These are phyloP conservation scores for Glycyrrhiza uralensis DNA, from an alignment of 306 rosid species.

Conservation along the genomic window DNA sequence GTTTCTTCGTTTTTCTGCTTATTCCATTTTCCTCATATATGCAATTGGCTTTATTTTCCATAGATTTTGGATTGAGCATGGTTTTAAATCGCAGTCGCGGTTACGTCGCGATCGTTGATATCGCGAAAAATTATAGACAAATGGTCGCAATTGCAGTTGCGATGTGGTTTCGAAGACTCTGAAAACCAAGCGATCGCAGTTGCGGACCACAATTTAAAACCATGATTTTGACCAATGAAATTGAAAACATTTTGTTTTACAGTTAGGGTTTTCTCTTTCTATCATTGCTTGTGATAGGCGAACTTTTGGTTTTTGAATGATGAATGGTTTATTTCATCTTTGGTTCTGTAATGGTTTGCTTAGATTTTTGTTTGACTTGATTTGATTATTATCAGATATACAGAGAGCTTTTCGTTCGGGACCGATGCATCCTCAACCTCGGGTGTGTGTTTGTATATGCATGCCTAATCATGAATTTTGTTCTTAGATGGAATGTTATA, in stretches of 20 bases:
- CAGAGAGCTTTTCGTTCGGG: conserved; percentile 89
- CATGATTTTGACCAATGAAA: not conserved
- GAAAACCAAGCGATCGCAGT: too few relatives aligned
- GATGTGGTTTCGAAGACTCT: too few relatives aligned
- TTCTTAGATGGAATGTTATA: conserved; percentile 8
- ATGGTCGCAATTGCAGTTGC: too few relatives aligned
- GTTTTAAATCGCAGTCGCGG: too few relatives aligned
- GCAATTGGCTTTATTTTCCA: not conserved
- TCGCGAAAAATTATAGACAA: too few relatives aligned
- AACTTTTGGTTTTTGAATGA: not conserved
- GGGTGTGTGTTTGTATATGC: conserved; percentile 41
- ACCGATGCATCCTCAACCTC: conserved; percentile 78
- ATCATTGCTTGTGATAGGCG: not conserved
- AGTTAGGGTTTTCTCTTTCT: not conserved
- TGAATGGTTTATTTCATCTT: not conserved
- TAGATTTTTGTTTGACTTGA: conserved; percentile 41
- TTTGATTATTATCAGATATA: conserved; percentile 62
- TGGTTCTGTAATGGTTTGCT: not conserved
- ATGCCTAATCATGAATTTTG: not conserved
- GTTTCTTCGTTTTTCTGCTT: not conserved
- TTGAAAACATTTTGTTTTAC: not conserved
- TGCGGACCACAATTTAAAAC: too few relatives aligned
- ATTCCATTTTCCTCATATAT: not conserved
- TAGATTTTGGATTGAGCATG: too few relatives aligned
- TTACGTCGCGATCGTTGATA: too few relatives aligned